phyloP scores from a whole-genome alignment of 2,329 filamentous ascomycete genomes.

The Monosporascus ibericus region DNA sequence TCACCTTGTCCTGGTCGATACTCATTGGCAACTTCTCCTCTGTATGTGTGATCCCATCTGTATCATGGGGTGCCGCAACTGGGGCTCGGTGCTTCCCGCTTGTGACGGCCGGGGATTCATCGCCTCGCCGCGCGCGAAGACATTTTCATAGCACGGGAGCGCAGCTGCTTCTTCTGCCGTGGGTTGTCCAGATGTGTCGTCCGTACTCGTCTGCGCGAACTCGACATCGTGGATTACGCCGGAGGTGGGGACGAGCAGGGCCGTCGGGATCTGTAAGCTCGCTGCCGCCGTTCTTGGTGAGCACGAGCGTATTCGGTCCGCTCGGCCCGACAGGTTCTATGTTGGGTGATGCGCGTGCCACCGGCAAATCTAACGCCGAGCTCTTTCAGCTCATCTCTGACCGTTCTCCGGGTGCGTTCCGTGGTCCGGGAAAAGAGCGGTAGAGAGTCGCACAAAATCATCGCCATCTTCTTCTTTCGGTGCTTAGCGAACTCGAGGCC shows the following conservation, averaged over 20 bases:
- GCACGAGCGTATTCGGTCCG: constrained; percentile 25
- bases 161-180: constrained; percentile 31
- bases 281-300: constrained; percentile 27
- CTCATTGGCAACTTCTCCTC: constrained; percentile 19
- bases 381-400: constrained; percentile 33
- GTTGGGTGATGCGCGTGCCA: constrained; percentile 30
- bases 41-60: constrained; percentile 26
- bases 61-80: constrained; percentile 28
- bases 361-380: constrained; percentile 37
- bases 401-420: constrained; percentile 32
- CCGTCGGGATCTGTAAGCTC: constrained; percentile 31
- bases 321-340: constrained; percentile 2
- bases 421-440: constrained; percentile 30
- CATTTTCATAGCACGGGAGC: constrained; percentile 30
- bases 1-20: constrained; percentile 18
- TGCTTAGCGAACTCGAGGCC: constrained; percentile 40
- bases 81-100: constrained; percentile 24
- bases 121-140: constrained; percentile 40
- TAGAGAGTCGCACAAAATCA: constrained; percentile 32
- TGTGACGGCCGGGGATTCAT: constrained; percentile 34
- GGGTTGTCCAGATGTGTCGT: constrained; percentile 29
- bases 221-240: constrained; percentile 43
- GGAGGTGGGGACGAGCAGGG: constrained; percentile 45
- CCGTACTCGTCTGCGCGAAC: constrained; percentile 33
- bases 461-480: constrained; percentile 37